Evolutionary conservation across 2,329 filamentous ascomycete species (phyloP), one percentile per base, ranked within the genome.

Genomic region (Colletotrichum tropicale): DNA sequence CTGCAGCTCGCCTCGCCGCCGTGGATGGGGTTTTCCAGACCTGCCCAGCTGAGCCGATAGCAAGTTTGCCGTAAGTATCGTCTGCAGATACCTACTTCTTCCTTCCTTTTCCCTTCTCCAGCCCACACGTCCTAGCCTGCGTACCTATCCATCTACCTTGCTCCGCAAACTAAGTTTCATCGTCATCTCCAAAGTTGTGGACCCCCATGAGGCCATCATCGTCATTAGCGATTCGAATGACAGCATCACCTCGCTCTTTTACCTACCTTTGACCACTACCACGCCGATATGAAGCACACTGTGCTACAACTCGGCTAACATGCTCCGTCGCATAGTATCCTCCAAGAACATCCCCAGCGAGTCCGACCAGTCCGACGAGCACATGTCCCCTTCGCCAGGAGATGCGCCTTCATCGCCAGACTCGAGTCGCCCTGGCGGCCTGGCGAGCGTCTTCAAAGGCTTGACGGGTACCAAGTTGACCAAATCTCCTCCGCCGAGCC

Each of bases 371-470:
- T 73, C 76, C 70, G 79, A 86, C 83, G 86, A 87, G 83, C 87
- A 87, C 87, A 93, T 93, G 91, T 89, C 91, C 85, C 89, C 90
- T 76, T 87, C 88, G 80, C 85, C 88, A 79, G 90, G 90, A 86
- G 91, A 93, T 86, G 89, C 88, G 80, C 82, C 85, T 78, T 86
- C 88, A 76, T 88, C 88, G 77, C 87, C 89, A 80, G 91, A 93
- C 82, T 85, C 89, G 73, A 90, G 87, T 84, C 88, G 85, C 80
- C 83, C 87, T 55, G 87, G 91, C 77, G 91, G 90, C 79, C 87
- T 93, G 79, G 91, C 90, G 79, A 90, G 90, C 79, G 91, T 93
- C 76, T 91, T 93, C 81, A 92, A 92, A 80, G 91, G 89, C 79
- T 85, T 93, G 79, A 89, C 91, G 65, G 88, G 88, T 79, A 87